Evolutionary conservation across 2,329 filamentous ascomycete species (phyloP).

Genomic region (Curvularia hawaiiensis): DNA sequence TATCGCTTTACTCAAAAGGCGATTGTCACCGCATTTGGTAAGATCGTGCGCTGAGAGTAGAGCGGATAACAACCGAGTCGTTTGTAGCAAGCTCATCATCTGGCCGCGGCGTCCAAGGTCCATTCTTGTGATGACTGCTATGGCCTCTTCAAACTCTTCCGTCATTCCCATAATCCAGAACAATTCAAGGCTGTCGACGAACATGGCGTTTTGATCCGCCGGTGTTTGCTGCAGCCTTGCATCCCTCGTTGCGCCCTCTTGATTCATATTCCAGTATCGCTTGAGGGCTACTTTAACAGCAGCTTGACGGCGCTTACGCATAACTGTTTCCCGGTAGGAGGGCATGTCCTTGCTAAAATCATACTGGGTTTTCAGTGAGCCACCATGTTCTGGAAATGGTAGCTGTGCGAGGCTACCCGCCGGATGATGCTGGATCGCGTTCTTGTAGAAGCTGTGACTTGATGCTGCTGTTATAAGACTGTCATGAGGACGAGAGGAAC

Average conservation of each 20-base stretch:
- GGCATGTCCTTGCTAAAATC: not conserved
- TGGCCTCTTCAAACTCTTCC: not conserved
- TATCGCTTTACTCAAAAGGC: constrained; percentile 62
- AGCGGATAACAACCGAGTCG: not conserved
- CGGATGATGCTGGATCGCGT: not conserved
- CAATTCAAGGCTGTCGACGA: not conserved
- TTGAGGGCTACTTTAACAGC: constrained; percentile 74
- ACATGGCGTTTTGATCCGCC: not conserved
- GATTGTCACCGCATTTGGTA: constrained; percentile 23
- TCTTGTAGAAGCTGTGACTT: not conserved
- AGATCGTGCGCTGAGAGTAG: constrained; percentile 4
- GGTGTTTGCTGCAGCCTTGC: not conserved
- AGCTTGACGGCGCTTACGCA: constrained; percentile 66
- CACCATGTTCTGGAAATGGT: not conserved
- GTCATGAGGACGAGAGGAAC: constrained; percentile 21
- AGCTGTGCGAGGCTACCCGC: not conserved
- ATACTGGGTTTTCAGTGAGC: not conserved
- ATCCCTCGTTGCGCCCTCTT: not conserved
- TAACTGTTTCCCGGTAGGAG: constrained; percentile 36
- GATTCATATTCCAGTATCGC: constrained; percentile 79
- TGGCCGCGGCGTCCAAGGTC: not conserved
- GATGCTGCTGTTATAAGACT: constrained; percentile 10
- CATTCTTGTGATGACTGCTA: not conserved
- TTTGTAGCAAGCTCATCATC: not conserved
- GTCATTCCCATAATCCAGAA: constrained; percentile 5